Percentiles rank a stretch among this genome's conserved stretches.
Conservation (phyloP, 768 basidiomycete species). For the Amanita jacksonii region DNA sequence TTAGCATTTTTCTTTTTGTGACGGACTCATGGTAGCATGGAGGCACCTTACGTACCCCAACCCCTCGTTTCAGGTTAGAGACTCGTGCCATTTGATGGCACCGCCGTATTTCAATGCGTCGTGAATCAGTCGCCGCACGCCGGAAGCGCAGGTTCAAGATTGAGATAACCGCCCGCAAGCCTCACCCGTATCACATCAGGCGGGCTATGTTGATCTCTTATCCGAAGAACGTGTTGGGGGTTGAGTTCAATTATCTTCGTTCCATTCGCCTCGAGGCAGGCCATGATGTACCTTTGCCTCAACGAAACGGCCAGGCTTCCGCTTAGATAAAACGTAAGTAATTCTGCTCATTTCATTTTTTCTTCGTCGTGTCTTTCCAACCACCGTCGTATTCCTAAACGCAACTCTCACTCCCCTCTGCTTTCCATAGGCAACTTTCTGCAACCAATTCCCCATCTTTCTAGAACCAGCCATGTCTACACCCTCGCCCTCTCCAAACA, state of each 20-base stretch:
- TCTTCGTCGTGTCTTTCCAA: background rate
- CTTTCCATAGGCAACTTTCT: too few relatives aligned
- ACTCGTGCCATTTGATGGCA: background rate
- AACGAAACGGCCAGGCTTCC: conserved; percentile 34
- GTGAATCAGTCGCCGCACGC: background rate
- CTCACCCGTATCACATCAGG: background rate
- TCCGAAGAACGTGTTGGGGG: background rate
- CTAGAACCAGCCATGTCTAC: too few relatives aligned
- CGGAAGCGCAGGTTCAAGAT: background rate
- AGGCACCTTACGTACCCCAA: conserved; percentile 3
- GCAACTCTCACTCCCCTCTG: conserved; percentile 3
- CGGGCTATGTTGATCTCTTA: background rate
- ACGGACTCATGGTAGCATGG: background rate
- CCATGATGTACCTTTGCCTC: conserved; percentile 24
- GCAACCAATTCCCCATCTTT: too few relatives aligned
- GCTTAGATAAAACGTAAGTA: conserved; percentile 25
- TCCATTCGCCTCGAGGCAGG: background rate
- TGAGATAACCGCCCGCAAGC: background rate
- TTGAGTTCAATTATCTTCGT: background rate
- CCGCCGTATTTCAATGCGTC: background rate
- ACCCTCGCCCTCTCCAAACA: conserved; percentile 2
- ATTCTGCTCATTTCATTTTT: background rate
- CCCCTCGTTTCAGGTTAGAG: background rate
- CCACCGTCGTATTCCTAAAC: background rate
- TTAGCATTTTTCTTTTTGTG: too few relatives aligned